A percentile compares a stretch with the other conserved stretches of the same genome.
phyloP scores from a whole-genome alignment of 192 early-diverging fungal genomes.

The Backusella mclennaniae region DNA sequence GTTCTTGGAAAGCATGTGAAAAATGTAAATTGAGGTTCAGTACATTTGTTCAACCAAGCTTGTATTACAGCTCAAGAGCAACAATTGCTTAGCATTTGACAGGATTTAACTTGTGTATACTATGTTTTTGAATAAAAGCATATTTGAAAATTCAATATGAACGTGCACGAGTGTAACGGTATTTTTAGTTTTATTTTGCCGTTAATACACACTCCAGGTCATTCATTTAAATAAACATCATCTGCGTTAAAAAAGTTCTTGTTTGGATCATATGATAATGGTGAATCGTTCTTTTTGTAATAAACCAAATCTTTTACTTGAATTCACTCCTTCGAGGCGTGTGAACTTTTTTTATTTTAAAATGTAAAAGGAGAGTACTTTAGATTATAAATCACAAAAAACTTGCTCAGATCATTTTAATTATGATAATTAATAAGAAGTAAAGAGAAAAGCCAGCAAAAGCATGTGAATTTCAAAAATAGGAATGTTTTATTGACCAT shows the following conservation, averaged over 20 bases:
- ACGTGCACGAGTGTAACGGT: neutral
- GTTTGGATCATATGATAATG: neutral
- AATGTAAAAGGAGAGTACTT: neutral
- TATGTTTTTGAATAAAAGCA: neutral
- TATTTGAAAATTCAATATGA: neutral
- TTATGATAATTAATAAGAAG: neutral
- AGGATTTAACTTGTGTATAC: neutral
- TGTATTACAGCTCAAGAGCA: neutral
- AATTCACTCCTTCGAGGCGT: neutral
- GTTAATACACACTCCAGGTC: neutral
- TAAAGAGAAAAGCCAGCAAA: neutral
- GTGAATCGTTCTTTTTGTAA: neutral
- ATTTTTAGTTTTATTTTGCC: neutral
- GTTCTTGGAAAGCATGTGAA: neutral
- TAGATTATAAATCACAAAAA: neutral
- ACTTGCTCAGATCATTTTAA: neutral
- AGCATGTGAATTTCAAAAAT: neutral
- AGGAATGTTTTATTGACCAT: neutral
- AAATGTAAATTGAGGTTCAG: neutral
- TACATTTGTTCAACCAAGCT: neutral
- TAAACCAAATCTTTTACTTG: neutral
- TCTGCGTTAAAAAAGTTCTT: neutral
- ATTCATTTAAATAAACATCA: neutral
- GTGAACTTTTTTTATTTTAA: neutral
- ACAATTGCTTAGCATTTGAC: neutral